phyloP scores from a whole-genome alignment of 495 filamentous ascomycete genomes.

The Cercophora samala region DNA sequence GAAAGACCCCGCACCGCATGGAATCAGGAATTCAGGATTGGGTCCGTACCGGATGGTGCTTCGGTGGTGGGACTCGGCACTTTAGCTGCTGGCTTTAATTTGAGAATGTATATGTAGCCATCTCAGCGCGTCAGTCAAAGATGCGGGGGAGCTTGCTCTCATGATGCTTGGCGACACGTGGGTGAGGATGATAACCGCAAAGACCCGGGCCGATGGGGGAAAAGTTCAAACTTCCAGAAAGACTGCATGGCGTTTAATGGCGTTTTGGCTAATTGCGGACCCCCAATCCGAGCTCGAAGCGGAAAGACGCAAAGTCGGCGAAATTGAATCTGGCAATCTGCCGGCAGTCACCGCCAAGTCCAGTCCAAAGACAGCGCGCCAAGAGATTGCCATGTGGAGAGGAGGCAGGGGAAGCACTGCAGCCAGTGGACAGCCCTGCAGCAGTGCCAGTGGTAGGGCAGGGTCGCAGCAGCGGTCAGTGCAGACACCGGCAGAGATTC shows the following conservation, averaged over 20 bases:
- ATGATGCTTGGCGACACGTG: background rate
- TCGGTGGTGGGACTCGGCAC: no score
- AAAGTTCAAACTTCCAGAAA: constrained; percentile 15
- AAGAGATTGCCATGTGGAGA: constrained; percentile 6
- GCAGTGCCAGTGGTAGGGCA: no score
- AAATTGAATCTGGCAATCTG: constrained; percentile 8
- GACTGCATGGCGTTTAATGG: background rate
- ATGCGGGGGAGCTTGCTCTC: no score
- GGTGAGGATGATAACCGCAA: background rate
- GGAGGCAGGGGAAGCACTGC: background rate
- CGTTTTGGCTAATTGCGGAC: constrained; percentile 7
- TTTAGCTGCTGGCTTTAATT: no score
- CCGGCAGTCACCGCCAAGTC: constrained; percentile 1
- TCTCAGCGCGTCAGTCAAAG: no score
- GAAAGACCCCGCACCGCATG: background rate
- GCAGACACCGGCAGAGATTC: constrained; percentile 1
- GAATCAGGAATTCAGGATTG: no score
- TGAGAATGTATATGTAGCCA: no score
- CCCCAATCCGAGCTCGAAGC: constrained; percentile 2
- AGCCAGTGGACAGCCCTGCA: background rate
- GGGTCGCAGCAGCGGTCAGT: constrained; percentile 2
- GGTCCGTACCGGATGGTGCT: no score
- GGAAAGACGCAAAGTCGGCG: background rate
- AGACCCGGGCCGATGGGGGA: background rate
- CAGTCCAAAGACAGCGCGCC: background rate